A percentile compares a stretch with the other conserved stretches of the same genome.
These are phyloP conservation scores for Polytrichum formosum DNA, from an alignment of 225 moss, liverwort and hornwort genomes.

Conservation along the genomic window DNA sequence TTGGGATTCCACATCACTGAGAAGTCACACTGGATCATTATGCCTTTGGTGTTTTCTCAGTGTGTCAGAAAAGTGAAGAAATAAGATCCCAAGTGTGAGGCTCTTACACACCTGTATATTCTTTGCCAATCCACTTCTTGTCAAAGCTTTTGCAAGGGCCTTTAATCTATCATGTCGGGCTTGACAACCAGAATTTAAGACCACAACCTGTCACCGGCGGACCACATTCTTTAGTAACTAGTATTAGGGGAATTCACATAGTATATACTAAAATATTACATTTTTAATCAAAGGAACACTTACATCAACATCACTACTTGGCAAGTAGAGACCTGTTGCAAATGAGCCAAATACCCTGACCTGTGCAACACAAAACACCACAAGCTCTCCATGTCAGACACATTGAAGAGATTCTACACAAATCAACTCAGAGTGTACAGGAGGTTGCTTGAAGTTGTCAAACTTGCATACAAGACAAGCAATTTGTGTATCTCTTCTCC, in stretches of 20 bases:
- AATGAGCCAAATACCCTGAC: slow-evolving; percentile 98
- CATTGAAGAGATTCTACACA: neutral
- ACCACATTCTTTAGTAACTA: no score
- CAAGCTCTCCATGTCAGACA: slow-evolving; percentile 10
- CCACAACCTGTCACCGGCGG: slow-evolving; percentile 62
- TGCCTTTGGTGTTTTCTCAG: no score
- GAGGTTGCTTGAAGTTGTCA: no score
- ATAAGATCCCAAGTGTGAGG: no score
- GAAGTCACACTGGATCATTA: no score
- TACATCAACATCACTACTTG: slow-evolving; percentile 96
- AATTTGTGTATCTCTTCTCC: no score
- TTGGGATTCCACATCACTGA: no score
- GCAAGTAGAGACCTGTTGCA: slow-evolving; percentile 96
- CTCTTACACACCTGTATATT: slow-evolving; percentile 68
- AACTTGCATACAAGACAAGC: no score
- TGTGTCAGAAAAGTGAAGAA: no score
- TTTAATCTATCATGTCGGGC: slow-evolving; percentile 82
- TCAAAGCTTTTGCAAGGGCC: slow-evolving; percentile 86
- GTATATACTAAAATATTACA: no score
- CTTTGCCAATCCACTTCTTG: slow-evolving; percentile 74
- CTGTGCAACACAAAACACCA: slow-evolving; percentile 38
- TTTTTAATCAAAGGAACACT: neutral
- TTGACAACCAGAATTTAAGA: slow-evolving; percentile 88
- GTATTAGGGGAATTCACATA: no score
- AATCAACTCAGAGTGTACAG: no score